These are phyloP conservation scores for Penicillium thymicola DNA, from an alignment of 2,329 filamentous ascomycete species.

Conservation along the genomic window DNA sequence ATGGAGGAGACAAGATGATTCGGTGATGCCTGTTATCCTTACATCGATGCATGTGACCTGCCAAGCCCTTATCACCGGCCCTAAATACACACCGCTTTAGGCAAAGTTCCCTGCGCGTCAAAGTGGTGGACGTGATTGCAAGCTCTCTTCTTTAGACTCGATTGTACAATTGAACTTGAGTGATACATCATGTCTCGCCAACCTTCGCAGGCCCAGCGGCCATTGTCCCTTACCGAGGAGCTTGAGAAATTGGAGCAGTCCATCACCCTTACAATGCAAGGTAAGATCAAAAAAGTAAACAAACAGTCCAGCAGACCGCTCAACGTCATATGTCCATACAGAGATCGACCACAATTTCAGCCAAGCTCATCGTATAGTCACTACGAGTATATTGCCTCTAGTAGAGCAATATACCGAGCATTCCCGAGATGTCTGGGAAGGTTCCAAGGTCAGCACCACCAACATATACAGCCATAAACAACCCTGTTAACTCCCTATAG, in stretches of 20 bases:
- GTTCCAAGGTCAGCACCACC: constrained; percentile 69
- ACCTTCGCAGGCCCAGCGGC: constrained; percentile 49
- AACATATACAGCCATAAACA: constrained; percentile 3
- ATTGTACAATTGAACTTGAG: not conserved
- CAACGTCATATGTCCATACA: constrained; percentile 35
- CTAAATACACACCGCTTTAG: constrained; percentile 33
- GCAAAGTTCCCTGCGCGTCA: constrained; percentile 28
- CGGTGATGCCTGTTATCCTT: constrained; percentile 21
- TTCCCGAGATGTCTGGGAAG: constrained; percentile 92
- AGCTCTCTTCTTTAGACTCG: not conserved
- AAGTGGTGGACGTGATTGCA: constrained; percentile 13
- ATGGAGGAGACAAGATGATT: constrained; percentile 1
- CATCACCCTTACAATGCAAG: constrained; percentile 93
- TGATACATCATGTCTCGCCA: constrained; percentile 49
- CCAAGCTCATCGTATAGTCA: constrained; percentile 93
- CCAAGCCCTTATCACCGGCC: constrained; percentile 35
- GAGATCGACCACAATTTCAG: constrained; percentile 99
- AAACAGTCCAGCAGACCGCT: constrained; percentile 11
- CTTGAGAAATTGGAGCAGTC: constrained; percentile 94
- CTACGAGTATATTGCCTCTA: constrained; percentile 83
- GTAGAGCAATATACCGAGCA: constrained; percentile 95
- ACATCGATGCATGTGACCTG: constrained; percentile 30
- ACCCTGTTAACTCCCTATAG: constrained; percentile 43
- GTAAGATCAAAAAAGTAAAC: constrained; percentile 43
- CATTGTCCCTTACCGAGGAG: constrained; percentile 85